Percentiles rank a stretch among this genome's conserved stretches.
phyloP scores from a whole-genome alignment of 306 rosid species.

The Cotoneaster glaucophyllus region DNA sequence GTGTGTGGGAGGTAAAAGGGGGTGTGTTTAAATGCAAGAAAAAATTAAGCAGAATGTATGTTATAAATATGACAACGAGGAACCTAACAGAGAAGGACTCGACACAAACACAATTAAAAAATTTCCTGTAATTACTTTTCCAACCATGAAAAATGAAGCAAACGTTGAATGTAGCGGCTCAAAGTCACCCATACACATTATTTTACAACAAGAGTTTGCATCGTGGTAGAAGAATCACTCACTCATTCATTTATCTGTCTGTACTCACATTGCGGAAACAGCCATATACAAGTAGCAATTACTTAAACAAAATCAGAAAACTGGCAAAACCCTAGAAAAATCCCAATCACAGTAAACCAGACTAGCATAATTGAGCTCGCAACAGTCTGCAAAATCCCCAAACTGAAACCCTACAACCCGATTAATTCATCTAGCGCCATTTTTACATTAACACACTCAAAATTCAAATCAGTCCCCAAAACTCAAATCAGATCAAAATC shows the following conservation, averaged over 20 bases:
- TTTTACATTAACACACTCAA: background rate
- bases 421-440: background rate
- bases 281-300: background rate
- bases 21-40: background rate
- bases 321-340: conserved; percentile 11
- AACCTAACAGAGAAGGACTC: background rate
- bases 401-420: conserved; percentile 16
- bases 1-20: too few relatives aligned
- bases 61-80: background rate
- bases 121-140: background rate
- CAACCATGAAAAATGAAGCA: background rate
- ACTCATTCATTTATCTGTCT: background rate
- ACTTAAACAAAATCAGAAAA: background rate
- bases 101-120: background rate
- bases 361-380: background rate
- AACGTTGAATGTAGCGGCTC: background rate
- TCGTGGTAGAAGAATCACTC: background rate
- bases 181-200: background rate
- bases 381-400: background rate
- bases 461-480: background rate
- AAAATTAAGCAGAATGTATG: background rate
- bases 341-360: background rate
- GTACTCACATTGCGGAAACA: background rate
- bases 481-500: conserved; percentile 4
- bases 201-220: background rate